Evolutionary conservation across 345 rosid species (phyloP), one percentile per base, ranked within the genome.

Genomic region (Brassica cretica): DNA sequence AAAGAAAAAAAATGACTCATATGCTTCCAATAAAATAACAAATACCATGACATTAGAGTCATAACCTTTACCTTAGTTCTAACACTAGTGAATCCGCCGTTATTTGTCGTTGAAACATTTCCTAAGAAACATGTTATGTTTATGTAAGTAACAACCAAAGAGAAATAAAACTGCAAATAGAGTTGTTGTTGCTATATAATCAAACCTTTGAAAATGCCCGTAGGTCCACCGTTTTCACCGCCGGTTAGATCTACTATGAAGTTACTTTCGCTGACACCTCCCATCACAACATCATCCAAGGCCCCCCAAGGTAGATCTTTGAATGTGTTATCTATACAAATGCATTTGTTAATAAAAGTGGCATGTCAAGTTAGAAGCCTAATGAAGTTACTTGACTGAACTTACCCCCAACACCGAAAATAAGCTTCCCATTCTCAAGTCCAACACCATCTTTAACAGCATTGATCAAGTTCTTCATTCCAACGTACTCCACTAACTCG

Each of bases 251-350:
- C 95, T 53, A 89, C 84, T 72, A 77, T 68, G 77, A 92, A 91
- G 21, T 83, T 83, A 76, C 99, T 94, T 86, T 91, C 85, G 30
- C 99, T 94, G 66, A 94, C 94, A 25, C 97, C 99, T 53, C 98
- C 98, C 99, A 94, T 94, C 24, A 94, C 98, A 71, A 94, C 96
- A 84, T 94, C 99, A 82, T 94, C 98, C 76, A 92, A 86, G 78
- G 99, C 88, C 35, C 99, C 98, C 98, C 98, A 94, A 37, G 89
- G 87, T 68, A 91, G 88, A 82, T 94, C 98, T 83, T 84, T 92
- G 64, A 89, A 85, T 2, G 73, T 81, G 41, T 81, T 82, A 69
- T 82, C 98, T 94, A 90, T 44, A 77, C 21, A 70, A 62, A 67
- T 27, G 55, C 68, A 63, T 0, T 7, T 29, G 59, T 25, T 35